These are phyloP conservation scores for Boeremia lycopersici DNA, from an alignment of 2,329 filamentous ascomycete species.

Conservation along the genomic window DNA sequence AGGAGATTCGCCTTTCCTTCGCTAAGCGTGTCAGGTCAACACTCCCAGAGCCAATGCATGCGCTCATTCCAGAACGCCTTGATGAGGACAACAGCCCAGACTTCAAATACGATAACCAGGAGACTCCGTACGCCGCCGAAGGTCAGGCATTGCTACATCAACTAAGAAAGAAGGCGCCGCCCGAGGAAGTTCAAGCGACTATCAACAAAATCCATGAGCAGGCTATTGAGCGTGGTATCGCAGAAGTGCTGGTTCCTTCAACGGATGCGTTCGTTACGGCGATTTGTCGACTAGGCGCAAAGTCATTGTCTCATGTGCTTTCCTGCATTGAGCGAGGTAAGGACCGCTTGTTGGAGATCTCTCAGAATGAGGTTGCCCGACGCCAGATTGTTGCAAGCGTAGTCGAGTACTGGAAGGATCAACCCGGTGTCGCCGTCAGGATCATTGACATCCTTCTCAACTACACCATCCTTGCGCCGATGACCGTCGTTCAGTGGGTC, in stretches of 20 bases:
- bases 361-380: conserved; percentile 73
- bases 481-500: conserved; percentile 88
- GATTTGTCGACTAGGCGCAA: conserved; percentile 91
- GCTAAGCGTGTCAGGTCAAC: conserved; percentile 95
- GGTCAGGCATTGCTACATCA: conserved; percentile 81
- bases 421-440: conserved; percentile 88
- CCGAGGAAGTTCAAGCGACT: conserved; percentile 83
- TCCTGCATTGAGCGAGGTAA: conserved; percentile 96
- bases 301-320: conserved; percentile 93
- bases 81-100: conserved; percentile 94
- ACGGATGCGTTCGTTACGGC: conserved; percentile 94
- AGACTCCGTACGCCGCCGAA: conserved; percentile 82
- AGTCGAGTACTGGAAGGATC: conserved; percentile 89
- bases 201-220: conserved; percentile 82
- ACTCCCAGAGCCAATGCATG: conserved; percentile 80
- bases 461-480: conserved; percentile 89
- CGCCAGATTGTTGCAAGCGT: conserved; percentile 90
- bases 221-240: conserved; percentile 69
- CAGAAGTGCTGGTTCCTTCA: conserved; percentile 80
- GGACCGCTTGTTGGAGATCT: conserved; percentile 81
- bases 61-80: conserved; percentile 81
- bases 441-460: conserved; percentile 97
- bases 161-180: conserved; percentile 80
- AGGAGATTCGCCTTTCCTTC: conserved; percentile 96
- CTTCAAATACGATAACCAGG: conserved; percentile 83